phyloP scores from a whole-genome alignment of 371 early-diverging fungal genomes.

The Apophysomyces ossiformis region DNA sequence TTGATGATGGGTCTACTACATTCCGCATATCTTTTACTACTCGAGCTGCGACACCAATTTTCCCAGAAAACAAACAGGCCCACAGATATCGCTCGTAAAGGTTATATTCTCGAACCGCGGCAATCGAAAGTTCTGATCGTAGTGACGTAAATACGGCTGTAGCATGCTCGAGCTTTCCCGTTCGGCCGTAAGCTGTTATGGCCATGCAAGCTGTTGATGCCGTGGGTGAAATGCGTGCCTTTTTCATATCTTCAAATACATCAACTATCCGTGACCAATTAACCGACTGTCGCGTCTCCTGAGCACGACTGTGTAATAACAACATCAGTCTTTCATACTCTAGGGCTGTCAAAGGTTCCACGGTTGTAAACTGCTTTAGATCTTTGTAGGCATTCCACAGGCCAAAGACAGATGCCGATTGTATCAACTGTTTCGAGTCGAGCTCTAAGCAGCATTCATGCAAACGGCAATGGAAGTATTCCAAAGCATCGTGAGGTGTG shows the following conservation, averaged over 20 bases:
- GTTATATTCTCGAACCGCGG: conserved; percentile 14
- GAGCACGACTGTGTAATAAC: conserved; percentile 10
- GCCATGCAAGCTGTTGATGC: conserved; percentile 23
- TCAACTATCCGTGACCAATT: conserved; percentile 26
- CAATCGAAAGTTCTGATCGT: not conserved
- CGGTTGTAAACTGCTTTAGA: conserved; percentile 11
- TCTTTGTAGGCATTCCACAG: conserved; percentile 21
- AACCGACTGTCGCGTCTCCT: conserved; percentile 20
- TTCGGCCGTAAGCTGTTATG: conserved; percentile 34
- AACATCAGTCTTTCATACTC: conserved; percentile 43
- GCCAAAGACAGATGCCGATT: conserved; percentile 7
- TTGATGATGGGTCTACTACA: not conserved
- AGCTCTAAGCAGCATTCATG: conserved; percentile 3
- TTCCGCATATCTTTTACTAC: conserved; percentile 10
- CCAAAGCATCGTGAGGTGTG: conserved; percentile 1
- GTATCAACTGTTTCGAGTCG: not conserved
- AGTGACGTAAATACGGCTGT: conserved; percentile 14
- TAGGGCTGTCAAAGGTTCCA: conserved; percentile 14
- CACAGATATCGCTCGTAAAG: conserved; percentile 26
- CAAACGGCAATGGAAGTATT: conserved; percentile 13
- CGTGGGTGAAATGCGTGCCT: conserved; percentile 16
- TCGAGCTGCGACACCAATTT: conserved; percentile 5
- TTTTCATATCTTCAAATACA: conserved; percentile 25
- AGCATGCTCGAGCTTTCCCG: conserved; percentile 17
- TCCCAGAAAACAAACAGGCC: conserved; percentile 25